These are phyloP conservation scores for Cryptococcus amylolentus DNA, from an alignment of 1,284 basidiomycete genomes.

Conservation along the genomic window DNA sequence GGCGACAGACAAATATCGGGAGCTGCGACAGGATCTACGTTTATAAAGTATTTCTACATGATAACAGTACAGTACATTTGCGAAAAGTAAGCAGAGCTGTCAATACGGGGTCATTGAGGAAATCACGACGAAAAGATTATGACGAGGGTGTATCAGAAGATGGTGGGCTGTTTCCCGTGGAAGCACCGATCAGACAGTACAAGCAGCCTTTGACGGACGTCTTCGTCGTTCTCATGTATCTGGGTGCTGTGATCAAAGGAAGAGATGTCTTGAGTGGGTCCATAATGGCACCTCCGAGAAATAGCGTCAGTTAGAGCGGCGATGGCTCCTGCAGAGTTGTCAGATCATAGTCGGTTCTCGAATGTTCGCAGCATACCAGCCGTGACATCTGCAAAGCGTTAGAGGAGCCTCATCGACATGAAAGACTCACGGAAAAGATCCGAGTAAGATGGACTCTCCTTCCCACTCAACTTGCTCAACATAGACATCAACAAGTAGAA, in stretches of 20 bases:
- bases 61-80: no score
- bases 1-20: neutral
- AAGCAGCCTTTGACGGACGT: slow-evolving; percentile 14
- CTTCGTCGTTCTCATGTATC: slow-evolving; percentile 11
- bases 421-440: slow-evolving; percentile 39
- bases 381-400: slow-evolving; percentile 16
- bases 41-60: neutral
- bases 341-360: neutral
- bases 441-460: slow-evolving; percentile 40
- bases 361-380: slow-evolving; percentile 15
- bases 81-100: no score
- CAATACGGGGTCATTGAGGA: no score
- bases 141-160: no score
- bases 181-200: slow-evolving; percentile 16
- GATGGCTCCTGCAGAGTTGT: slow-evolving; percentile 18
- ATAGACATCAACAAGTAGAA: slow-evolving; percentile 43
- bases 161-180: neutral
- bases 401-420: neutral
- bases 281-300: neutral
- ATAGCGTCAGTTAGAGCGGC: slow-evolving; percentile 16
- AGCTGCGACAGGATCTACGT: neutral
- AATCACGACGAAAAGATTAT: no score
- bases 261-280: neutral
- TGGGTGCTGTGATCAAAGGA: neutral
- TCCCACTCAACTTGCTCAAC: slow-evolving; percentile 35